These are phyloP conservation scores for Deinandra increscens DNA, from an alignment of 129 eudicot genomes.

Conservation along the genomic window DNA sequence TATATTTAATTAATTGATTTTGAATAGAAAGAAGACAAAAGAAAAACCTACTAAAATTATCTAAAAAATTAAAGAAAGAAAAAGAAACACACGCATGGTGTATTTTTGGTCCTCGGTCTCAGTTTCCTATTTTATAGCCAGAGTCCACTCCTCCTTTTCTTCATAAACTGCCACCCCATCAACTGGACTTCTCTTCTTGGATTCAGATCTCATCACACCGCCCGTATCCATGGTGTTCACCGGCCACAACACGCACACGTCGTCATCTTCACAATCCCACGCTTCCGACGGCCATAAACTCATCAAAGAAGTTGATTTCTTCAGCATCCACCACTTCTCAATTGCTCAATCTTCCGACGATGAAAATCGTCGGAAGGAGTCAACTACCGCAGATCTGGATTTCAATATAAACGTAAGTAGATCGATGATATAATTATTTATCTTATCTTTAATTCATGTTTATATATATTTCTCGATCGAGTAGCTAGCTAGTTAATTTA, in stretches of 20 bases:
- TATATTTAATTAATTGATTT: no score
- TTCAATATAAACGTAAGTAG: slow-evolving; percentile 51
- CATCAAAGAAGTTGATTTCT: slow-evolving; percentile 62
- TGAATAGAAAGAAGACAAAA: no score
- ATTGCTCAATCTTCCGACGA: background rate
- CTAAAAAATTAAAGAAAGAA: no score
- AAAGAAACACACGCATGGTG: slow-evolving; percentile 20
- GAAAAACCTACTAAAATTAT: background rate
- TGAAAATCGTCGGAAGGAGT: background rate
- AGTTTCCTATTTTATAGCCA: slow-evolving; percentile 47
- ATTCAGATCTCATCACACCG: slow-evolving; percentile 30
- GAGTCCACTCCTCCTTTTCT: slow-evolving; percentile 42
- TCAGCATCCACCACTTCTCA: slow-evolving; percentile 26
- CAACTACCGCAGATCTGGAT: slow-evolving; percentile 21
- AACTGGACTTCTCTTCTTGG: slow-evolving; percentile 40
- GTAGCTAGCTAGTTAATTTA: no score
- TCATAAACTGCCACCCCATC: slow-evolving; percentile 54
- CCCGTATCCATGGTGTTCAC: slow-evolving; percentile 21
- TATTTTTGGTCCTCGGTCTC: slow-evolving; percentile 50
- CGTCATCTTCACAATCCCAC: slow-evolving; percentile 38
- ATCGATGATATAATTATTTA: background rate
- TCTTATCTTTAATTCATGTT: background rate
- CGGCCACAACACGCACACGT: background rate
- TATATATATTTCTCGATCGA: no score
- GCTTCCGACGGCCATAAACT: slow-evolving; percentile 11